Conservation (phyloP, 257 asterid genomes). For the Coffea eugenioides region DNA sequence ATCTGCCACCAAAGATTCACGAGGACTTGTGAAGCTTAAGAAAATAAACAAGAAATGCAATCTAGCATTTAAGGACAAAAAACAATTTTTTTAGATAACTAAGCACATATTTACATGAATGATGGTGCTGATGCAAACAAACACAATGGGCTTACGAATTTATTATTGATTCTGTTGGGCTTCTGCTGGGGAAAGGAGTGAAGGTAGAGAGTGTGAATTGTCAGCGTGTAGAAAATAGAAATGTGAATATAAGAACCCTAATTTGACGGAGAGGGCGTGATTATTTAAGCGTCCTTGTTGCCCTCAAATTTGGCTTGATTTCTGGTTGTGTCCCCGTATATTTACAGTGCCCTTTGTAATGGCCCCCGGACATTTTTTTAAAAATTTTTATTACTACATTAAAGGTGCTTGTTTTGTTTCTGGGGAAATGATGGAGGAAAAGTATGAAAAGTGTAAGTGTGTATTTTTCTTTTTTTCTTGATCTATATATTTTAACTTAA, state of each 20-base stretch:
- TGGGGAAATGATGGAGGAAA: background rate
- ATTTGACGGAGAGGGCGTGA: constrained; percentile 58
- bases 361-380: background rate
- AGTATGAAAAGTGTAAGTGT: no score
- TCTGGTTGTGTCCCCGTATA: background rate
- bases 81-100: no score
- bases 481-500: background rate
- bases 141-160: background rate
- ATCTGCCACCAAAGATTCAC: no score
- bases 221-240: background rate
- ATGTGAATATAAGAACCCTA: constrained; percentile 57
- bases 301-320: constrained; percentile 23
- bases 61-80: no score
- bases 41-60: no score
- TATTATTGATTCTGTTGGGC: background rate
- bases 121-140: no score
- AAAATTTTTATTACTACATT: no score
- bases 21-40: no score
- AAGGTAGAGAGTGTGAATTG: constrained; percentile 25
- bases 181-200: constrained; percentile 26
- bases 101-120: no score
- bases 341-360: background rate
- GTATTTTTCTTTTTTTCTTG: background rate
- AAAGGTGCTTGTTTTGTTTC: background rate
- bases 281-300: constrained; percentile 33